Percentiles rank a stretch among this genome's conserved stretches.
These are phyloP conservation scores for Diospyros lotus DNA, from an alignment of 148 eudicot species.

Conservation along the genomic window DNA sequence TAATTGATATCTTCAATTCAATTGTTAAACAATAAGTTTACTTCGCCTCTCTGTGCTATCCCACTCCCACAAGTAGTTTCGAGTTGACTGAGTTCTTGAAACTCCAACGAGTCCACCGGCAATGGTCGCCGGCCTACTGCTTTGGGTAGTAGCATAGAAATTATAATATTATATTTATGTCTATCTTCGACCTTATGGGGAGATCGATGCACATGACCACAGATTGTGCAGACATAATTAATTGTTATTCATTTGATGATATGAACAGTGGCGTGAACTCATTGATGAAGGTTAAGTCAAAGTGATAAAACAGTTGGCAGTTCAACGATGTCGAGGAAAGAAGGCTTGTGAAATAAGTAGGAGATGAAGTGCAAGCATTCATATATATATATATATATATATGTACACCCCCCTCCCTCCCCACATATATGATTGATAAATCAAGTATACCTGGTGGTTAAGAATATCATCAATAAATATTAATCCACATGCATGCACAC, in stretches of 20 bases:
- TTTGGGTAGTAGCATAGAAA: no score
- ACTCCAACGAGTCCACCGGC: no score
- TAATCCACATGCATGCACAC: constrained; percentile 2
- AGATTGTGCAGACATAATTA: neutral
- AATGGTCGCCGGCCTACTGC: no score
- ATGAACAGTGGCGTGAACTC: neutral
- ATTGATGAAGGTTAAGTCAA: constrained; percentile 7
- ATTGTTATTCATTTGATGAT: neutral
- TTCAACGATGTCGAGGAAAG: neutral
- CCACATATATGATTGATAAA: neutral
- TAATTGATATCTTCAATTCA: neutral
- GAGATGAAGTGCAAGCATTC: constrained; percentile 17
- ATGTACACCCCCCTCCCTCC: no score
- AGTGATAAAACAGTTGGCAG: neutral
- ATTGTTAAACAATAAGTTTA: constrained; percentile 9
- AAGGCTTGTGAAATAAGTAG: constrained; percentile 14
- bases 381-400: no score
- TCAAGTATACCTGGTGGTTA: neutral
- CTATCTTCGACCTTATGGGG: neutral
- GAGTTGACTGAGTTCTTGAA: no score
- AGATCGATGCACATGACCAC: neutral
- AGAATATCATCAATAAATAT: neutral
- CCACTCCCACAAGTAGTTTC: neutral
- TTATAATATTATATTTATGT: neutral
- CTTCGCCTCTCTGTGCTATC: neutral